These are phyloP conservation scores for Cytospora paraplurivora DNA, from an alignment of 2,329 filamentous ascomycete species.

Conservation along the genomic window DNA sequence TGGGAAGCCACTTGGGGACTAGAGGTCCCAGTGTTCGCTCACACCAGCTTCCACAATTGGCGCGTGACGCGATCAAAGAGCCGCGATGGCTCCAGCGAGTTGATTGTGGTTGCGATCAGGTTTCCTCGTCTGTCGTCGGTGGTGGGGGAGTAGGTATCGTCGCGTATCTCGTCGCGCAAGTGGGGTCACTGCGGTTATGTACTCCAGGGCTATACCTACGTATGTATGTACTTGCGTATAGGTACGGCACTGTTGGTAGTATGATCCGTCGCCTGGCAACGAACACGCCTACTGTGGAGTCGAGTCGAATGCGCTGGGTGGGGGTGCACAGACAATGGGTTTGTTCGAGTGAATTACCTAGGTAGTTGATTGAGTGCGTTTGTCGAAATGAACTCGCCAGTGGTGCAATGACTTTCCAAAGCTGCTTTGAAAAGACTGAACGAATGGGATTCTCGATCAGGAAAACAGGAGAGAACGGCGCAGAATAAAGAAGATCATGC, in stretches of 20 bases:
- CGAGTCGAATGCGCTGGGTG: neutral
- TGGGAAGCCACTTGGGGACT: slow-evolving; percentile 16
- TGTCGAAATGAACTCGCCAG: neutral
- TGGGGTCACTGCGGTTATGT: slow-evolving; percentile 17
- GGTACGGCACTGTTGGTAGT: too few species aligned
- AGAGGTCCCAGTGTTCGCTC: neutral
- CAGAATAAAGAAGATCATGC: slow-evolving; percentile 16
- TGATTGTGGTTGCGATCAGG: slow-evolving; percentile 1
- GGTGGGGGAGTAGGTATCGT: slow-evolving; percentile 5
- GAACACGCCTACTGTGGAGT: slow-evolving; percentile 18
- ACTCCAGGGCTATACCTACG: too few species aligned
- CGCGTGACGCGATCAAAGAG: slow-evolving; percentile 1
- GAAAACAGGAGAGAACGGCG: neutral
- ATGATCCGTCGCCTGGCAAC: slow-evolving; percentile 16
- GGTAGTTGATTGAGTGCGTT: slow-evolving; percentile 7
- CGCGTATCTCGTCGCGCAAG: slow-evolving; percentile 13
- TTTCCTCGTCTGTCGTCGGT: neutral
- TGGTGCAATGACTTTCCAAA: neutral
- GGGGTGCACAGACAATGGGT: neutral
- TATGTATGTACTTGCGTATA: too few species aligned
- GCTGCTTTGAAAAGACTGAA: neutral
- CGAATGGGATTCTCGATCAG: slow-evolving; percentile 1
- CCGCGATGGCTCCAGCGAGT: neutral
- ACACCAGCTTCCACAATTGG: slow-evolving; percentile 8
- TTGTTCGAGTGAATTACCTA: neutral